Evolutionary conservation across 768 basidiomycete species (phyloP), one percentile per base, ranked within the genome.

Genomic region (Boletus sp.): DNA sequence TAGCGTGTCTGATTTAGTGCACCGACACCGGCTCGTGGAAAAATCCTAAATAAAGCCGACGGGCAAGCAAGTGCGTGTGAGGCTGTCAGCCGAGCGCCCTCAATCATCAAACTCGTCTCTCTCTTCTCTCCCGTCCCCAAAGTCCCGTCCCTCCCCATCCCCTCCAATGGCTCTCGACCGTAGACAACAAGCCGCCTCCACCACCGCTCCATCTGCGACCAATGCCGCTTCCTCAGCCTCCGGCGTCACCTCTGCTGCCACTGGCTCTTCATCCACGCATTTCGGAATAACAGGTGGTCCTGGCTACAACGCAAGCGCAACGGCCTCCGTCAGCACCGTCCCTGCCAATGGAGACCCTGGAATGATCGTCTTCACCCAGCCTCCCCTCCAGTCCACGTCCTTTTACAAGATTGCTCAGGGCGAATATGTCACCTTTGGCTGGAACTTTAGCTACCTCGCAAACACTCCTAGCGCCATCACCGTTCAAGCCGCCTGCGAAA

Each of bases 351-450:
- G 75, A 5, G 63, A 76, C 15, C 64, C 71, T 7, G 79, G 83
- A 51, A 74, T 76, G 20, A 67, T 85, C 49, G 73, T 77, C 52
- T 78, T 83, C 71, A 83, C 84, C 10, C 76, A 81, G 58, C 86
- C 86, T 4, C 82, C 85, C 1, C 73, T 78, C 50, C 82, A 82
- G 5, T 78, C 80, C 24, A 78, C 81, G 1, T 85, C 85, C 7
- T 89, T 76, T 71, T 88, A 83, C 75, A 88, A 89, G 75, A 83
- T 88, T 55, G 84, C 84, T 0, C 61, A 68, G 0, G 71, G 76
- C 7, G 77, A 83, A 63, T 76, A 69, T 56, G 78, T 89, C 63
- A 88, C 85, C 30, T 85, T 89, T 69, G 88, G 81, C n/a, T 89
- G 87, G 88, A 89, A 86, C 67, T 79, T 85, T 62, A 84, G 82